A percentile compares a stretch with the other conserved stretches of the same genome.
Evolutionary conservation across 768 basidiomycete genomes (phyloP).

Genomic region (Suillus clintonianus): DNA sequence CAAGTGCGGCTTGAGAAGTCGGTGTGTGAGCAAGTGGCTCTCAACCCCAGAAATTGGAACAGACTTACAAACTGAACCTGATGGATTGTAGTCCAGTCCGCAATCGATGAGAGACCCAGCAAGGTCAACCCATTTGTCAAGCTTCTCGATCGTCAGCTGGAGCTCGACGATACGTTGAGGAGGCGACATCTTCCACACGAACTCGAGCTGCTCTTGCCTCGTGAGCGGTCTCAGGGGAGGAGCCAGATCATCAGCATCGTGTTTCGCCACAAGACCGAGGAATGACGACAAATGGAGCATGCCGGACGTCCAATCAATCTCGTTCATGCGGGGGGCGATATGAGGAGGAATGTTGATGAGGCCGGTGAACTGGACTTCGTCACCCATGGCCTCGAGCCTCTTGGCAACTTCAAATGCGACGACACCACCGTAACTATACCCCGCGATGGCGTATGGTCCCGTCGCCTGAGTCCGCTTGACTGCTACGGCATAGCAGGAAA

Average conservation of each 20-base stretch:
- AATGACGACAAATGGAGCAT: conserved; percentile 44
- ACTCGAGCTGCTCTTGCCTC: conserved; percentile 23
- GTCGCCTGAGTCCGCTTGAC: conserved; percentile 28
- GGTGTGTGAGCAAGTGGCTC: neutral
- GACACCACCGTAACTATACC: conserved; percentile 41
- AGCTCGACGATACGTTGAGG: conserved; percentile 28
- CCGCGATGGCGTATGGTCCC: conserved; percentile 37
- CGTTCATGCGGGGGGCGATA: conserved; percentile 41
- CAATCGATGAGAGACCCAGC: conserved; percentile 30
- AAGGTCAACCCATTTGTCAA: conserved; percentile 32
- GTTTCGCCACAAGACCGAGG: conserved; percentile 34
- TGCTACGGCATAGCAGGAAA: conserved; percentile 30
- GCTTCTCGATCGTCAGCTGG: conserved; percentile 23
- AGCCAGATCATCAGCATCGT: conserved; percentile 21
- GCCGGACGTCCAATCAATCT: conserved; percentile 41
- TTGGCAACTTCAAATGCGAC: conserved; percentile 40
- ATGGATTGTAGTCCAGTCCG: conserved; percentile 26
- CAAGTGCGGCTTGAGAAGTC: conserved; percentile 16
- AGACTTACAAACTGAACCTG: conserved; percentile 29
- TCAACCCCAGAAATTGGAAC: neutral
- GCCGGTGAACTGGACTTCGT: conserved; percentile 34
- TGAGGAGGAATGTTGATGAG: conserved; percentile 38
- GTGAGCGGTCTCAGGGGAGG: conserved; percentile 19
- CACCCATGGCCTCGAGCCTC: conserved; percentile 27
- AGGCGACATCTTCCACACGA: conserved; percentile 29